Conservation (phyloP, 2,329 filamentous ascomycete species). For the Phialophora chinensis region DNA sequence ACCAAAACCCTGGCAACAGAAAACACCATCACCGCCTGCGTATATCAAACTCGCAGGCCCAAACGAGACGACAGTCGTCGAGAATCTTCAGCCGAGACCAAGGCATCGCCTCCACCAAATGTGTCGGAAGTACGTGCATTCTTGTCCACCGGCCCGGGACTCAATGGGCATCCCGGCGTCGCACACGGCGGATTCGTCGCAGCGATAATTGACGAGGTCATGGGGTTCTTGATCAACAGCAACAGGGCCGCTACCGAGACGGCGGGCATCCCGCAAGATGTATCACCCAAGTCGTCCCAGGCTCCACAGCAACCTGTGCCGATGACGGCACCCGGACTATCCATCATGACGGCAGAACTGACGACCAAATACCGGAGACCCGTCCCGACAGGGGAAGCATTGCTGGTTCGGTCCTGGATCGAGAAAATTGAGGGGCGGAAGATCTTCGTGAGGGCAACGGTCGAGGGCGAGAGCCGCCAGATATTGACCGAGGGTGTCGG, state of each 20-base stretch:
- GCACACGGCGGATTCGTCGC: slow-evolving; percentile 20
- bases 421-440: slow-evolving; percentile 14
- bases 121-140: slow-evolving; percentile 10
- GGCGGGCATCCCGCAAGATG: neutral
- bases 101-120: too few relatives aligned
- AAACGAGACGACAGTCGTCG: neutral
- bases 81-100: neutral
- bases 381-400: slow-evolving; percentile 12
- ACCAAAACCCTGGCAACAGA: slow-evolving; percentile 13
- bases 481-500: slow-evolving; percentile 1
- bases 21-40: slow-evolving; percentile 6
- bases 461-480: slow-evolving; percentile 6
- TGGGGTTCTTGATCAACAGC: slow-evolving; percentile 18
- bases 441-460: slow-evolving; percentile 7
- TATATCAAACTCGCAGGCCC: slow-evolving; percentile 5
- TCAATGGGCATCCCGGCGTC: slow-evolving; percentile 15
- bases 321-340: neutral
- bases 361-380: slow-evolving; percentile 10
- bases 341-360: slow-evolving; percentile 18
- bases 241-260: neutral
- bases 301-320: neutral
- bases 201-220: slow-evolving; percentile 15
- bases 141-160: slow-evolving; percentile 5
- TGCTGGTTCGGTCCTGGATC: slow-evolving; percentile 16
- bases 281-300: neutral